Evolutionary conservation across 23 red algal species (phyloP), one percentile per base, ranked within the genome.

Genomic region (Agarophyton chilense): DNA sequence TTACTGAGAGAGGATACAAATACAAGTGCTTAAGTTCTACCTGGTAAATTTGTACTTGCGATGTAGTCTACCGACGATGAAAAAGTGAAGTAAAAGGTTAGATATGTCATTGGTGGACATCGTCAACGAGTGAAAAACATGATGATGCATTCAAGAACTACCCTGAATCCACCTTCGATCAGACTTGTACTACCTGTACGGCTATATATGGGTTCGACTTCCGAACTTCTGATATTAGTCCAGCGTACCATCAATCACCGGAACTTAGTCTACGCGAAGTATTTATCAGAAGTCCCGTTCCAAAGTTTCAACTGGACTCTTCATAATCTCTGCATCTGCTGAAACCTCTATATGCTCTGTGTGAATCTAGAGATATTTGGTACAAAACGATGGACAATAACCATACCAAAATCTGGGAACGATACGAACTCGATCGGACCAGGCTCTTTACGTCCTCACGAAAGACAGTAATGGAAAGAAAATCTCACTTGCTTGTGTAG

Each of bases 221-320:
- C 1, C 54, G 74, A 18, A 79, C 52, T 21, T 53, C 74, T 18
- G 74, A 79, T 50, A 45, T 79, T 8, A 43, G 74, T 21, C 2
- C 52, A 5, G 74, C 74, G 1, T 79, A 79, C 24, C 29, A 54
- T 18, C 43, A 79, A 79, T 49, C 74, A 7, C 44, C 74, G 4
- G 74, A 79, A 52, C 74, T 32, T 18, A 1, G 52, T 4, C 1
- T 1, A 39, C 46, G 74, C 1, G 74, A 79, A 36, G 45, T 79
- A 21, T 79, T 79, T 26, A 79, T 79, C 17, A 35, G 2, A 16
- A 57, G 54, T 4, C 49, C 52, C 16, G 26, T 19, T 0, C 46
- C 74, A 18, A 35, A 79, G 45, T 79, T 79, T 52, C 44, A 79
- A 55, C 19, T 79, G 52, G 52, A 54, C 74, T 32, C 35, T 25